phyloP scores from a whole-genome alignment of 768 basidiomycete genomes.

The Suillus luteus region DNA sequence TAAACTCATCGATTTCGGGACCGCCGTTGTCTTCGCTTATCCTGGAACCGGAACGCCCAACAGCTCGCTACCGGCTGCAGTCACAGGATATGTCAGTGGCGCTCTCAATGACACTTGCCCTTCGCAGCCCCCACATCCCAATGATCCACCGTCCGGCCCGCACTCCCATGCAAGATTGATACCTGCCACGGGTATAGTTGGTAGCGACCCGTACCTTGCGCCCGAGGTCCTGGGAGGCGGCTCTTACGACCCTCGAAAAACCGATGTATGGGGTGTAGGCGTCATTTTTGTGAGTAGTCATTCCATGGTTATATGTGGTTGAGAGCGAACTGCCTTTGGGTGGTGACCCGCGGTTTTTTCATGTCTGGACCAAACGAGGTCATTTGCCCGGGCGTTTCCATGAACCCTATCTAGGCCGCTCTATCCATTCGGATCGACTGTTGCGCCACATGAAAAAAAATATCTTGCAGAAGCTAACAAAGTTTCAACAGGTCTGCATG shows the following conservation, averaged over 20 bases:
- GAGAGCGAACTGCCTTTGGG: neutral
- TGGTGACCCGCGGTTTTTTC: neutral
- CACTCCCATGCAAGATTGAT: conserved; percentile 45
- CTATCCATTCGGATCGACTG: neutral
- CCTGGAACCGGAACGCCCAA: conserved; percentile 70
- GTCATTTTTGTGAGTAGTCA: conserved; percentile 82
- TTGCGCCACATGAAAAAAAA: neutral
- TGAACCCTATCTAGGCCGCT: conserved; percentile 1
- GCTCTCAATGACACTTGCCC: neutral
- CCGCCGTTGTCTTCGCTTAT: conserved; percentile 99
- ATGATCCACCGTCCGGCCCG: conserved; percentile 32
- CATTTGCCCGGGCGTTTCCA: neutral
- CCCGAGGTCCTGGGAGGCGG: conserved; percentile 87
- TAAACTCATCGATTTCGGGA: conserved; percentile 99
- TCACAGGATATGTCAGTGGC: conserved; percentile 23
- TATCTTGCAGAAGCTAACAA: neutral
- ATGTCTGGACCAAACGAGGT: neutral
- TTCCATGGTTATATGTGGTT: neutral
- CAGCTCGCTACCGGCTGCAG: neutral
- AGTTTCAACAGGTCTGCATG: conserved; percentile 66
- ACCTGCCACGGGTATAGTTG: conserved; percentile 87
- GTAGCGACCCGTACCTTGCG: conserved; percentile 97
- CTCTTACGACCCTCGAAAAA: conserved; percentile 92
- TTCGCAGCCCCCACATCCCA: conserved; percentile 8
- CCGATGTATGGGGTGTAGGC: conserved; percentile 97